Conservation (phyloP, 345 rosid species). For the Orychophragmus violaceus region DNA sequence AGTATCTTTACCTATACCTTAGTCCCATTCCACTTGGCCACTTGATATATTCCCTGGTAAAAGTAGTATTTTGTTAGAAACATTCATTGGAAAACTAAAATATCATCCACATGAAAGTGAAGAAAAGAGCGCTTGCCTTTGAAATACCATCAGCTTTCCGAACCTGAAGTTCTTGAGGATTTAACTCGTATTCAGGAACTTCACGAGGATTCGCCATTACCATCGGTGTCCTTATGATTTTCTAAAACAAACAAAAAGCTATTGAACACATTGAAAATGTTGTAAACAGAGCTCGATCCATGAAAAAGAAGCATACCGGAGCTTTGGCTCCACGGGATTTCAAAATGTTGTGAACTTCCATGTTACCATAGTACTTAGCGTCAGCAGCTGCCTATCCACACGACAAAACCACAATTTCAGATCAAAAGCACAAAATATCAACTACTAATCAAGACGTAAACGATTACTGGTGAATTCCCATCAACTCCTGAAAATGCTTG, state of each 20-base stretch:
- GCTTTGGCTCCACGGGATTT: conserved; percentile 85
- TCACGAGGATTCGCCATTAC: conserved; percentile 76
- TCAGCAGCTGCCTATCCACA: conserved; percentile 84
- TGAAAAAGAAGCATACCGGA: conserved; percentile 42
- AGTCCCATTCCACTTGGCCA: conserved; percentile 98
- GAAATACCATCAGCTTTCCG: conserved; percentile 79
- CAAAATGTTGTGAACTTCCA: conserved; percentile 65
- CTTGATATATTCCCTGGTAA: conserved; percentile 85
- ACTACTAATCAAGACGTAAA: background rate
- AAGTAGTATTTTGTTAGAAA: background rate
- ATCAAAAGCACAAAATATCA: background rate
- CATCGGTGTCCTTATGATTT: conserved; percentile 88
- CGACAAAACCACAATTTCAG: conserved; percentile 7
- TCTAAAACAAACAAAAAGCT: no score
- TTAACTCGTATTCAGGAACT: conserved; percentile 92
- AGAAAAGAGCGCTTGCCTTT: conserved; percentile 43
- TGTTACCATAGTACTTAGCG: conserved; percentile 82
- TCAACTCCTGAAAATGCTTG: no score
- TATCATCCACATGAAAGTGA: background rate
- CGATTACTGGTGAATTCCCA: no score
- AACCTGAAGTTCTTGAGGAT: conserved; percentile 83
- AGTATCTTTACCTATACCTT: conserved; percentile 91
- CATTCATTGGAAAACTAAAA: background rate
- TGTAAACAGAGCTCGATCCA: background rate
- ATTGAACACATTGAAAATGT: no score